Evolutionary conservation across 768 basidiomycete genomes (phyloP).

Genomic region (Lentinula sp.): DNA sequence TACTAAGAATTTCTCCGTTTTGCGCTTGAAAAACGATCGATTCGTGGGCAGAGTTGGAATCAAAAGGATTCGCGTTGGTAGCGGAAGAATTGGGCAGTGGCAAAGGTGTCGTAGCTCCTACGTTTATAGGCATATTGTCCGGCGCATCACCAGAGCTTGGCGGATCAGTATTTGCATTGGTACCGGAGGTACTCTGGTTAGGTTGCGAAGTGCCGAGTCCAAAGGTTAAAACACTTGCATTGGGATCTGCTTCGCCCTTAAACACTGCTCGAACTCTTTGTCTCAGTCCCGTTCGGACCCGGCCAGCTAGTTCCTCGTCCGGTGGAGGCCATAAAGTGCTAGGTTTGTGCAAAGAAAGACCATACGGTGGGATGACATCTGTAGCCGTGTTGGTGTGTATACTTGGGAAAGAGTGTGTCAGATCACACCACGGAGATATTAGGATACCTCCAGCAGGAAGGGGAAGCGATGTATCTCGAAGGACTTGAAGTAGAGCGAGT

Average conservation of each 20-base stretch:
- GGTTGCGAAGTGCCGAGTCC: neutral
- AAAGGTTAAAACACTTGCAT: neutral
- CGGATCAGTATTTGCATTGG: neutral
- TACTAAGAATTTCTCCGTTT: conserved; percentile 46
- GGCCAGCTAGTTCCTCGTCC: conserved; percentile 51
- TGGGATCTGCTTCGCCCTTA: conserved; percentile 10
- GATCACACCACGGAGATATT: conserved; percentile 86
- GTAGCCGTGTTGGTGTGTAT: conserved; percentile 80
- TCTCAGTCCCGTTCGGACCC: conserved; percentile 54
- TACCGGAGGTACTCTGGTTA: neutral
- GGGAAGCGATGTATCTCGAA: conserved; percentile 81
- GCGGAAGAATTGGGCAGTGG: conserved; percentile 20
- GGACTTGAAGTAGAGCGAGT: conserved; percentile 76
- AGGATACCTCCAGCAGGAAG: conserved; percentile 83
- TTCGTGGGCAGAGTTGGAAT: conserved; percentile 28
- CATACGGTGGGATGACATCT: conserved; percentile 75
- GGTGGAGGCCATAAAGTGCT: conserved; percentile 76
- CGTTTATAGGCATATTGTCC: conserved; percentile 30
- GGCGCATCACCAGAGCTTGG: neutral
- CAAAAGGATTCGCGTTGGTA: neutral
- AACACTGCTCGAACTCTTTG: conserved; percentile 56
- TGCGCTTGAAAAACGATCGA: conserved; percentile 36
- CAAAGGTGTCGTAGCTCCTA: conserved; percentile 41
- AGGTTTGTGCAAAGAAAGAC: conserved; percentile 74
- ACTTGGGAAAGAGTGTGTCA: conserved; percentile 95